Evolutionary conservation across 2,329 filamentous ascomycete species (phyloP).

Genomic region (Fusarium sp.): DNA sequence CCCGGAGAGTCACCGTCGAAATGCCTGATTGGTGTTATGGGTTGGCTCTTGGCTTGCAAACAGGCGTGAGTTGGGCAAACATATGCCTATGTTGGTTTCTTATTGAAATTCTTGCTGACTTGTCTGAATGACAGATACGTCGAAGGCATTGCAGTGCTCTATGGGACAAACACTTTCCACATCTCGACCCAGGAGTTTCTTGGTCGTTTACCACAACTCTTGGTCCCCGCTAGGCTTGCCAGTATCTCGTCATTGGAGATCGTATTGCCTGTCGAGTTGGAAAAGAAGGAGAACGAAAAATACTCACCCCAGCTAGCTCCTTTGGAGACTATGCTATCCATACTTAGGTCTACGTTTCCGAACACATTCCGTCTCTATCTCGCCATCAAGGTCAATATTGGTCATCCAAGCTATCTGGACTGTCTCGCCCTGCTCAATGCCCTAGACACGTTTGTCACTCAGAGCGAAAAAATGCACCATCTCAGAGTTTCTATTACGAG

Average conservation of each 20-base stretch:
- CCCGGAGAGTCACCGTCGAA: not conserved
- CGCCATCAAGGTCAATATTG: not conserved
- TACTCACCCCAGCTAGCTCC: not conserved
- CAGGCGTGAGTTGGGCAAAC: conserved; percentile 4
- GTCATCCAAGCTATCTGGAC: not conserved
- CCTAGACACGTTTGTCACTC: not conserved
- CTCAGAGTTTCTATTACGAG: not conserved
- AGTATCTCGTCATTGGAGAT: not conserved
- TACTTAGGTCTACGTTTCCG: not conserved
- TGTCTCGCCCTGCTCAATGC: not conserved
- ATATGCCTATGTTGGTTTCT: not conserved
- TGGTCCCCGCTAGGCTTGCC: not conserved
- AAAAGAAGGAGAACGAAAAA: rapidly evolving
- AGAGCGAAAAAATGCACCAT: not conserved
- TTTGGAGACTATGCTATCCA: not conserved
- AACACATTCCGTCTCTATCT: not conserved
- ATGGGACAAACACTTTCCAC: conserved; percentile 2
- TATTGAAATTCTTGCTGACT: not conserved
- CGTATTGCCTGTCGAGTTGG: not conserved
- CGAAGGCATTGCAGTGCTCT: not conserved
- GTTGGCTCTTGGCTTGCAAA: not conserved
- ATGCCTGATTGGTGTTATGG: conserved; percentile 5
- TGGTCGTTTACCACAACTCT: rapidly evolving
- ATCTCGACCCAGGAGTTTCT: conserved; percentile 4
- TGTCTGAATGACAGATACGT: not conserved